Percentiles rank a stretch among this genome's conserved stretches.
Evolutionary conservation across 176 grass and related monocot species (phyloP).

Genomic region (Luzula sylvatica): DNA sequence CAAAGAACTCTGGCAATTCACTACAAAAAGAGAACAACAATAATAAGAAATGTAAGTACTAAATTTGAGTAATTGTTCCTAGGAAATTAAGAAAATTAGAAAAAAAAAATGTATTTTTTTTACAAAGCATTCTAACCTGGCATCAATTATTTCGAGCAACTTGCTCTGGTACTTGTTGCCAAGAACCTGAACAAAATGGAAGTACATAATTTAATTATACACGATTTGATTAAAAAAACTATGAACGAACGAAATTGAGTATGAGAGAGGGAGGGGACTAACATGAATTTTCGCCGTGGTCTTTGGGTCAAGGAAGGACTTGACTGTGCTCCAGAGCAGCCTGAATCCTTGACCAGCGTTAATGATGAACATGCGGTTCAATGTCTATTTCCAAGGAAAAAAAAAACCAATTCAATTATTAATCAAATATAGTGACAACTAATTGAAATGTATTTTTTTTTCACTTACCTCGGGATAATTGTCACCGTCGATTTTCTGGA

Average conservation of each 20-base stretch:
- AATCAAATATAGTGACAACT: background rate
- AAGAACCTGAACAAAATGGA: constrained; percentile 56
- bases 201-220: constrained; percentile 9
- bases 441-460: too few relatives aligned
- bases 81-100: background rate
- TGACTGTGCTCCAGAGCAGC: constrained; percentile 84
- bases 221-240: background rate
- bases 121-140: constrained; percentile 40
- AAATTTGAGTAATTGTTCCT: background rate
- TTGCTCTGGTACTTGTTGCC: constrained; percentile 99
- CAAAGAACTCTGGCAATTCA: constrained; percentile 85
- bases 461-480: constrained; percentile 84
- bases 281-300: constrained; percentile 95
- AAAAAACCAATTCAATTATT: constrained; percentile 2
- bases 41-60: background rate
- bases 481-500: constrained; percentile 92
- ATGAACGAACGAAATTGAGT: constrained; percentile 7
- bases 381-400: constrained; percentile 32
- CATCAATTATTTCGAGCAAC: constrained; percentile 94
- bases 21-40: too few relatives aligned
- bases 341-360: constrained; percentile 95
- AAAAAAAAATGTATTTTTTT: background rate
- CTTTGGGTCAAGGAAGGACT: constrained; percentile 95
- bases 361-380: constrained; percentile 97
- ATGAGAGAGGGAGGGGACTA: constrained; percentile 5